Conservation (phyloP, 108 stramenopile species). For the Pseudonitzschia pungens region DNA sequence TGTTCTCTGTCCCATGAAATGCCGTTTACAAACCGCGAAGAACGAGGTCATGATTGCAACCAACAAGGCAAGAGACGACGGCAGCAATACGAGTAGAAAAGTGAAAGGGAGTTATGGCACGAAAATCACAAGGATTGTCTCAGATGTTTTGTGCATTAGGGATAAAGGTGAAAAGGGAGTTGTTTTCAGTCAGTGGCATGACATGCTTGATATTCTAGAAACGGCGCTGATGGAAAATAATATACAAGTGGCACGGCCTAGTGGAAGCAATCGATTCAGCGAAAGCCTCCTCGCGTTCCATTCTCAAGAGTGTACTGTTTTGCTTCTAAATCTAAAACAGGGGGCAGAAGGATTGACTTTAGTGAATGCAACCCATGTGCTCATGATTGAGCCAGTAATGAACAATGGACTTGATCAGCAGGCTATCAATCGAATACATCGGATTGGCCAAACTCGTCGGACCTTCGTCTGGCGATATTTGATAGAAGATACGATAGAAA, state of each 20-base stretch:
- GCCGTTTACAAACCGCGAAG: slow-evolving; percentile 31
- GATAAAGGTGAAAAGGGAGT: slow-evolving; percentile 69
- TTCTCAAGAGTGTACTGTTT: slow-evolving; percentile 34
- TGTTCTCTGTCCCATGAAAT: slow-evolving; percentile 52
- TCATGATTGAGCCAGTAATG: slow-evolving; percentile 85
- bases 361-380: slow-evolving; percentile 81
- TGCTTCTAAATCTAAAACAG: slow-evolving; percentile 76
- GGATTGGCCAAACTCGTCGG: slow-evolving; percentile 73
- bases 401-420: slow-evolving; percentile 66
- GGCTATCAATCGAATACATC: slow-evolving; percentile 59
- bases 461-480: slow-evolving; percentile 79
- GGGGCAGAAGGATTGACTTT: slow-evolving; percentile 85
- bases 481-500: slow-evolving; percentile 77
- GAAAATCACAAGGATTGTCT: slow-evolving; percentile 59
- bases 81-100: slow-evolving; percentile 31
- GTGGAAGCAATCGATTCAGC: slow-evolving; percentile 28
- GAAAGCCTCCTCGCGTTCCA: slow-evolving; percentile 39
- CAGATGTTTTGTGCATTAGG: slow-evolving; percentile 47
- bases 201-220: slow-evolving; percentile 84
- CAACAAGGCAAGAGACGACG: slow-evolving; percentile 44
- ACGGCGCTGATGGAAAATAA: slow-evolving; percentile 50
- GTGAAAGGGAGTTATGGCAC: slow-evolving; percentile 82
- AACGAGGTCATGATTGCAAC: slow-evolving; percentile 57
- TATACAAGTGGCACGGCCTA: slow-evolving; percentile 47
- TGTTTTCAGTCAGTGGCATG: slow-evolving; percentile 83